phyloP scores from a whole-genome alignment of 2,329 filamentous ascomycete species.

The Fusarium tjaetaba region DNA sequence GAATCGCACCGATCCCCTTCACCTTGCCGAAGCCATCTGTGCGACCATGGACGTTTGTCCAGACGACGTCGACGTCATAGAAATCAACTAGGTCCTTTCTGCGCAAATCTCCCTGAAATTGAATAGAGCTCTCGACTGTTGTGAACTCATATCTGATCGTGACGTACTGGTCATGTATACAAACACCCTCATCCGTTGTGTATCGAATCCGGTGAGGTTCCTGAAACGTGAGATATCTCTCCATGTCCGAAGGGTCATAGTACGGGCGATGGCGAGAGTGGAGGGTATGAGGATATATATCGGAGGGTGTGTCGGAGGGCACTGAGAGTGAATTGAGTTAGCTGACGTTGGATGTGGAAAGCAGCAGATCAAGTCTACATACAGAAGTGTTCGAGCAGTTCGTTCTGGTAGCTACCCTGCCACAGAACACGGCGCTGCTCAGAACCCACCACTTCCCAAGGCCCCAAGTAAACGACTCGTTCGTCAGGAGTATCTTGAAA shows the following conservation, averaged over 20 bases:
- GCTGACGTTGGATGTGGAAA: constrained; percentile 4
- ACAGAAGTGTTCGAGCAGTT: constrained; percentile 63
- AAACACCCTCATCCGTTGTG: constrained; percentile 56
- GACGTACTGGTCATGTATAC: constrained; percentile 59
- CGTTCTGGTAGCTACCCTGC: constrained; percentile 63
- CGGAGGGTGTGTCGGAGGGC: constrained; percentile 55
- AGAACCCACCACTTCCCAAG: constrained; percentile 61
- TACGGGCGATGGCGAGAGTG: constrained; percentile 62
- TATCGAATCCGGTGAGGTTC: constrained; percentile 61
- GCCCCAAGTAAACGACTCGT: constrained; percentile 62
- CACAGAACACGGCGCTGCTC: constrained; percentile 61
- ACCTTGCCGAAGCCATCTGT: constrained; percentile 62
- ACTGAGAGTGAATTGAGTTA: constrained; percentile 47
- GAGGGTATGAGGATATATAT: constrained; percentile 60
- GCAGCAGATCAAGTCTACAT: constrained; percentile 36
- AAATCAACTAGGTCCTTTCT: constrained; percentile 60
- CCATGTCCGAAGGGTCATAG: constrained; percentile 60
- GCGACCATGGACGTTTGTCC: constrained; percentile 60
- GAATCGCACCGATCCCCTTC: constrained; percentile 61
- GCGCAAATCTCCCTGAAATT: constrained; percentile 61
- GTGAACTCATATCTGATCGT: constrained; percentile 63
- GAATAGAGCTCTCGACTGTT: constrained; percentile 57
- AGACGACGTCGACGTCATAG: constrained; percentile 63
- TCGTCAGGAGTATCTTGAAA: constrained; percentile 61
- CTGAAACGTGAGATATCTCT: constrained; percentile 59